These are phyloP conservation scores for Chalciporus piperatus DNA, from an alignment of 768 basidiomycete genomes.

Conservation along the genomic window DNA sequence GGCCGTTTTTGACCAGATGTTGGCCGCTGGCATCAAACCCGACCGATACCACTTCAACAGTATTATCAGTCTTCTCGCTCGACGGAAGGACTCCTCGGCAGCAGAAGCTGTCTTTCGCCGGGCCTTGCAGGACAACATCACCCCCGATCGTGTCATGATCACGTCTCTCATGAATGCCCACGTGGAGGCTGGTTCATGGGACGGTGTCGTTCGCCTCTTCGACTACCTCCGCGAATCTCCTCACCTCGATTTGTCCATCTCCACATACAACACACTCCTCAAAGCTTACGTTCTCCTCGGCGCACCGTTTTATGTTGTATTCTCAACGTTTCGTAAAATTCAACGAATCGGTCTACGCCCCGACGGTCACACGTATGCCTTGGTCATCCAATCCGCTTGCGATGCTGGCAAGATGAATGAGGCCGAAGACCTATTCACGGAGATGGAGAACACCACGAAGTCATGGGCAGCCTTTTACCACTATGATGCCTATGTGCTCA, in stretches of 20 bases:
- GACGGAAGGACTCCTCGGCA: constrained; percentile 55
- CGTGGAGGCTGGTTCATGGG: constrained; percentile 78
- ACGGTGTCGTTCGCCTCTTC: constrained; percentile 67
- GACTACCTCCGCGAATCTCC: constrained; percentile 49
- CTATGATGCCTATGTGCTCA: constrained; percentile 60
- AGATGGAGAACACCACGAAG: constrained; percentile 54
- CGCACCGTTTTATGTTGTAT: constrained; percentile 66
- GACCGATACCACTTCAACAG: constrained; percentile 59
- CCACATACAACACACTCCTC: constrained; percentile 73
- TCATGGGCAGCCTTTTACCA: constrained; percentile 37
- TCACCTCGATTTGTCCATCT: constrained; percentile 45
- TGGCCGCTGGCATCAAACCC: constrained; percentile 43
- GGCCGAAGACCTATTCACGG: constrained; percentile 62
- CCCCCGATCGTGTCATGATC: constrained; percentile 64
- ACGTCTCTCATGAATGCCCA: constrained; percentile 78
- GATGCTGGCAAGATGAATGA: constrained; percentile 62
- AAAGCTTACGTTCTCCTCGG: constrained; percentile 83
- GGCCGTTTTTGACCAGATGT: constrained; percentile 60
- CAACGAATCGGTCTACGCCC: constrained; percentile 50
- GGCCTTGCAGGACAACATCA: constrained; percentile 58
- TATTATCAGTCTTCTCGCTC: constrained; percentile 64
- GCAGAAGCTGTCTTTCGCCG: constrained; percentile 67
- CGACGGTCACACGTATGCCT: constrained; percentile 61
- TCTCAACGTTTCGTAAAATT: constrained; percentile 58
- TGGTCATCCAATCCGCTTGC: constrained; percentile 79